Conservation (phyloP, 2,329 filamentous ascomycete species). For the Fusarium guadeloupense region DNA sequence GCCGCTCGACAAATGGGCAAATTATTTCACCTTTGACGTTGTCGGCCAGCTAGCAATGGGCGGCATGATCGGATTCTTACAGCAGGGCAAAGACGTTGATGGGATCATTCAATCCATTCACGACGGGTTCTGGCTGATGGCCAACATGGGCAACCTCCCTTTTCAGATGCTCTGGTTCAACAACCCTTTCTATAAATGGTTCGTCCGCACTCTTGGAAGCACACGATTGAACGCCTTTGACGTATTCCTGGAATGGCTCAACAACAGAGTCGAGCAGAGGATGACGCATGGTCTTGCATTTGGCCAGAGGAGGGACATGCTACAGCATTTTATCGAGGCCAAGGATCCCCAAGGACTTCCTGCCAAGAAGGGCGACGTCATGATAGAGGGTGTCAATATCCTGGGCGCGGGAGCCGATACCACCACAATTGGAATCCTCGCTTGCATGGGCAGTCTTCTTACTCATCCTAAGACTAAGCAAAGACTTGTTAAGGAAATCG, state of each 20-base stretch:
- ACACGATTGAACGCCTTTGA: constrained; percentile 16
- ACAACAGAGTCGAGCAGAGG: constrained; percentile 6
- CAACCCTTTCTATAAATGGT: constrained; percentile 7
- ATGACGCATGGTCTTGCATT: neutral
- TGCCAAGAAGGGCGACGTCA: constrained; percentile 7
- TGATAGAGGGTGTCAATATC: constrained; percentile 26
- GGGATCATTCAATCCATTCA: constrained; percentile 23
- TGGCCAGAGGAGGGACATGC: constrained; percentile 4
- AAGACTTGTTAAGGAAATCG: constrained; percentile 11
- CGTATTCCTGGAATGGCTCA: constrained; percentile 14
- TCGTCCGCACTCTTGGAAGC: neutral
- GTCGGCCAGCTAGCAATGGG: constrained; percentile 16
- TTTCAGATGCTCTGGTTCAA: constrained; percentile 26
- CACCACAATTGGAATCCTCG: constrained; percentile 14
- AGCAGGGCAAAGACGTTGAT: constrained; percentile 11
- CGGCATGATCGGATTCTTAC: constrained; percentile 18
- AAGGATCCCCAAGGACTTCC: constrained; percentile 1
- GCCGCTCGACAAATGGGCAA: constrained; percentile 8
- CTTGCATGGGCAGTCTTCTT: constrained; percentile 6
- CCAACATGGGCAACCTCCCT: constrained; percentile 19
- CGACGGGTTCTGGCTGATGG: constrained; percentile 24
- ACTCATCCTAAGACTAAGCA: neutral
- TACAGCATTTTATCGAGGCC: constrained; percentile 20
- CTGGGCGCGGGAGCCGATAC: constrained; percentile 23
- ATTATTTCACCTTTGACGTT: constrained; percentile 19